These are phyloP conservation scores for Nannochloropsis oceanica DNA, from an alignment of 108 stramenopile species.

Conservation along the genomic window DNA sequence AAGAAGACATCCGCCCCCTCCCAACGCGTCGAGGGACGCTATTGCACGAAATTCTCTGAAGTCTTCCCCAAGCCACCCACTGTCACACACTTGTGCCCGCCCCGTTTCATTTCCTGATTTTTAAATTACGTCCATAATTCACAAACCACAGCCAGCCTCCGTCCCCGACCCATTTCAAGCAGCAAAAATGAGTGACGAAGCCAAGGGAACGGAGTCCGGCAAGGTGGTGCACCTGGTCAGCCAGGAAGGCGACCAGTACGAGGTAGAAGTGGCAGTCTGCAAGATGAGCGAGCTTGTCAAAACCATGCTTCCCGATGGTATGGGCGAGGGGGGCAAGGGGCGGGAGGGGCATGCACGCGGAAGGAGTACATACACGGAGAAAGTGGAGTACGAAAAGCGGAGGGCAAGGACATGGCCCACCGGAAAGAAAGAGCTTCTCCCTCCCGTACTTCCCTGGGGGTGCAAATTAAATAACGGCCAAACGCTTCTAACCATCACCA, in stretches of 20 bases:
- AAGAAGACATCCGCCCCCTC: too few species aligned
- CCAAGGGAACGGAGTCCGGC: not conserved
- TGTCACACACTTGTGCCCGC: too few species aligned
- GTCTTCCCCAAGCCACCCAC: too few species aligned
- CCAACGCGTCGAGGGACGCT: too few species aligned
- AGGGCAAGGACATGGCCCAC: too few species aligned
- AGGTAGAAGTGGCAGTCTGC: constrained; percentile 73
- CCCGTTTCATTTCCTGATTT: too few species aligned
- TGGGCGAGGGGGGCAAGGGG: not conserved
- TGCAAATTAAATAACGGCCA: not conserved
- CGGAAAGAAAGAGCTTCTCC: too few species aligned
- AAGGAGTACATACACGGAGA: not conserved
- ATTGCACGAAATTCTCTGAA: too few species aligned
- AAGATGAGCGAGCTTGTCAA: constrained; percentile 96
- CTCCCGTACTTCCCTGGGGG: too few species aligned
- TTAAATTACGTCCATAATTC: too few species aligned
- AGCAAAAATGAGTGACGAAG: not conserved
- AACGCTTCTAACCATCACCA: not conserved
- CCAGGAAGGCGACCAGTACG: constrained; percentile 87
- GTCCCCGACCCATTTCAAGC: too few species aligned
- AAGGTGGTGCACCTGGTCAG: constrained; percentile 48
- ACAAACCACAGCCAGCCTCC: too few species aligned
- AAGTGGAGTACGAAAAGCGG: not conserved
- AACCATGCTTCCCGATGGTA: constrained; percentile 79
- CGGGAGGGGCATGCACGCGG: not conserved